Evolutionary conservation across 805 yeast species (phyloP), one percentile per base, ranked within the genome.

Genomic region (Dipodascopsis uninucleata): DNA sequence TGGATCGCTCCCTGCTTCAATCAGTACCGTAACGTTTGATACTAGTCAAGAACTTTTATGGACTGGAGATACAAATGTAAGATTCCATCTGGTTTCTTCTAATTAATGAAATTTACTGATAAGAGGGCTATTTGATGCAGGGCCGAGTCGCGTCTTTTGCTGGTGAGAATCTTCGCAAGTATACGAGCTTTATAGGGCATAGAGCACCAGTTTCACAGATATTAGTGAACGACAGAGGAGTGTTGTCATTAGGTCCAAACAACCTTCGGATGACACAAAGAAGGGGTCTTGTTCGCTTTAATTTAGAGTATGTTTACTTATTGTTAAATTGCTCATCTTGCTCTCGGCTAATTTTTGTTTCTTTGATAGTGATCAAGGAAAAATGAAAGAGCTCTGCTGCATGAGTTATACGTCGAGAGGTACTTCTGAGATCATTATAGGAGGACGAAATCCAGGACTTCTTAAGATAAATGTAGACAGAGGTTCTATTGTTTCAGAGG

Each of bases 11-110:
- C 41, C 53, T 12, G 39, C 52, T 22, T 42, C 47, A 9, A 40
- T 58, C n/a, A 39, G 55, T 14, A 41, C 62, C 9, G 35, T 77
- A 5, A 63, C 65, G 3, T 88, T 88, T 62, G 96, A 89, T 65
- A 73, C 72, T 28, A 66, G 74, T n/a, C 76, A 79, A 47, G 93
- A 89, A 56, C 68, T 93, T 35, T 61, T 89, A 1, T 90, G 97
- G 97, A 72, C 81, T 1, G 95, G 95, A 14, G 93, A 85, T 60
- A 62, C 77, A 28, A 55, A 69, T 1, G 71, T 69, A 29, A 85
- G 89, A n/a, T n/a, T n/a, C n/a, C n/a, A 3, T 63, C 71, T 34
- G 58, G 72, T 0, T 63, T 70, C 3, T 67, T 74, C 1, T 71
- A 61, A 39, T n/a, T n/a, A n/a, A n/a, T n/a, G n/a, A n/a, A n/a